Base-by-base conservation (phyloP, 306 rosid species). In the Glycine latifolia region DNA sequence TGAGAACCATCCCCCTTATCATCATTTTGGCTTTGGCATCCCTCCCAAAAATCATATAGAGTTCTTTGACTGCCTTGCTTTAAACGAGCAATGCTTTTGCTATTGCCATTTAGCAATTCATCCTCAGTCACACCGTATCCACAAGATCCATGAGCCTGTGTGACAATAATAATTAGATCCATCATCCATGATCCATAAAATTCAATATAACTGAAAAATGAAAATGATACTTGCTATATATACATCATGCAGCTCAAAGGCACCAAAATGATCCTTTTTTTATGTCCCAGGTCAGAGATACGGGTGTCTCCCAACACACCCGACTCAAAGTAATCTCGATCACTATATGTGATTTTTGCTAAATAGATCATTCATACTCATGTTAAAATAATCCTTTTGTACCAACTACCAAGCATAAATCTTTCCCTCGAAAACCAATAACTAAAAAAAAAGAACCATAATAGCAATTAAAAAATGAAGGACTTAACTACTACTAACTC, bases 111-210 rank as follows among this genome's bases (percentile, higher is more conserved):
- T 31, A 67, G 77, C 52, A 83, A 39, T 39, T 63, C 59, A 44
- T 80, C 85, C 76, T 83, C 89, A 9, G 41, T 72, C 49, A 83
- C 56, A 3, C 14, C 52, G 76, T 31, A 67, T 35, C 77, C 83
- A 50, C 89, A 87, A 44, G 79, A 71, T 61, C 89, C 89, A 26
- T 66, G 81, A 39, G 2, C 14, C 89, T 87, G 79, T 60, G 72
- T 77, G 58, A 81, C 61, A 62, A 62, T 26, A 20, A 48, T 35
- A 76, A 74, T 61, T 71, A 79, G n/a, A 58, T 13, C 47, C 44
- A 31, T 33, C 16, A 49, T 67, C 70, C 44, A 31, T 33, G 44
- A 49, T 67, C 70, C 50, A 73, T 6, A 49, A 12, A 73, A 63
- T 39, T 20, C 39, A 59, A 41, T 4, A 67, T 67, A 35, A 65